phyloP scores from a whole-genome alignment of 352 stramenopile species.

The Pythium dissimile region DNA sequence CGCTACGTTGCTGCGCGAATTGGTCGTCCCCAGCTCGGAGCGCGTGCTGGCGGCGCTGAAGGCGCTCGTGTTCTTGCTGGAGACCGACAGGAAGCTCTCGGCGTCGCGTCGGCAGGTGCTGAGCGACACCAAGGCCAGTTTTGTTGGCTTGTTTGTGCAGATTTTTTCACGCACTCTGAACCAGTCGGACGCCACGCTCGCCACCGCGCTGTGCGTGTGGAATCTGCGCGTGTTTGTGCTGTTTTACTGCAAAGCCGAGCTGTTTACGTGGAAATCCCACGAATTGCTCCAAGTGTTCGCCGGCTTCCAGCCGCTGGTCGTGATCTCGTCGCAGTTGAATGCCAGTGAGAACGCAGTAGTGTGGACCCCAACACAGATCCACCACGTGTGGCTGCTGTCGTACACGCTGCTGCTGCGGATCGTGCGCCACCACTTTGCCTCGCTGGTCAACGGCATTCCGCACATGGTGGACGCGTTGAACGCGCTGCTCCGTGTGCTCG shows the following conservation, averaged over 20 bases:
- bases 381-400: slow-evolving; percentile 73
- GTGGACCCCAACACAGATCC: slow-evolving; percentile 36
- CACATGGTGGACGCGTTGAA: slow-evolving; percentile 70
- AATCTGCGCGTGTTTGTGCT: slow-evolving; percentile 62
- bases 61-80: slow-evolving; percentile 47
- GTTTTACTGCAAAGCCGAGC: slow-evolving; percentile 71
- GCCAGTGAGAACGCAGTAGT: slow-evolving; percentile 6
- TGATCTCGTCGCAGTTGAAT: slow-evolving; percentile 23
- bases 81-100: slow-evolving; percentile 62
- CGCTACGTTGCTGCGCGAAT: slow-evolving; percentile 52
- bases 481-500: slow-evolving; percentile 60
- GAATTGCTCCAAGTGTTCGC: slow-evolving; percentile 70
- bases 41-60: slow-evolving; percentile 58
- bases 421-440: slow-evolving; percentile 71
- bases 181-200: not conserved
- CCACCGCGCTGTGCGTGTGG: slow-evolving; percentile 30
- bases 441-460: slow-evolving; percentile 57
- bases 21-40: slow-evolving; percentile 25
- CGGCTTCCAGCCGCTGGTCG: slow-evolving; percentile 58
- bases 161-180: slow-evolving; percentile 28
- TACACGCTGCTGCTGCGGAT: slow-evolving; percentile 78
- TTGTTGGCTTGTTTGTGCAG: slow-evolving; percentile 45
- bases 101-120: slow-evolving; percentile 42
- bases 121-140: slow-evolving; percentile 44
- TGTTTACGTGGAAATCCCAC: slow-evolving; percentile 74